Conservation (phyloP, 179 eudicot species). For the Camellia oleifera region DNA sequence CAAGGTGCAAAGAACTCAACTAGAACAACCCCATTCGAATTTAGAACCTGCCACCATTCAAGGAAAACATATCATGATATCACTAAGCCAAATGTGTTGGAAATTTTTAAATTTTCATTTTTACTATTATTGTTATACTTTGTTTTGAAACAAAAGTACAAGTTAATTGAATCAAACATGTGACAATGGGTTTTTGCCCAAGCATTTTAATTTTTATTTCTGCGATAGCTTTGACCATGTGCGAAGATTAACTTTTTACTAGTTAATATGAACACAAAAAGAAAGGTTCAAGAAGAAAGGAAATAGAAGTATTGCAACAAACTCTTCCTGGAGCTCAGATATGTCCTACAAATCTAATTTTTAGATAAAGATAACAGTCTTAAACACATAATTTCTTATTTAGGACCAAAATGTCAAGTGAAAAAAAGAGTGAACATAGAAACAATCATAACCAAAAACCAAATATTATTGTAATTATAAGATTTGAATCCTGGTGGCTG, state of each 20-base stretch:
- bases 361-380: background rate
- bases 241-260: background rate
- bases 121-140: no score
- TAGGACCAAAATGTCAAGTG: background rate
- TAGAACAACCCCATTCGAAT: conserved; percentile 77
- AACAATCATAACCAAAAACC: no score
- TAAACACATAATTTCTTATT: background rate
- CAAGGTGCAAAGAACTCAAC: conserved; percentile 97
- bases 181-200: no score
- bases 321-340: background rate
- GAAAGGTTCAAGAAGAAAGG: background rate
- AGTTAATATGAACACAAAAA: background rate
- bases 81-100: background rate
- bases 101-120: background rate
- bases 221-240: background rate
- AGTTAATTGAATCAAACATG: no score
- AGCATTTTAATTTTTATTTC: no score
- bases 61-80: background rate
- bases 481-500: no score
- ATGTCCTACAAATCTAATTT: background rate
- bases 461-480: no score
- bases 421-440: background rate
- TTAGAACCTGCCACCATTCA: conserved; percentile 56
- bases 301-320: background rate
- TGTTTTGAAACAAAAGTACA: no score